A percentile compares a stretch with the other conserved stretches of the same genome.
Evolutionary conservation across 2,329 filamentous ascomycete species (phyloP).

Genomic region (Pezicula neosporulosa): DNA sequence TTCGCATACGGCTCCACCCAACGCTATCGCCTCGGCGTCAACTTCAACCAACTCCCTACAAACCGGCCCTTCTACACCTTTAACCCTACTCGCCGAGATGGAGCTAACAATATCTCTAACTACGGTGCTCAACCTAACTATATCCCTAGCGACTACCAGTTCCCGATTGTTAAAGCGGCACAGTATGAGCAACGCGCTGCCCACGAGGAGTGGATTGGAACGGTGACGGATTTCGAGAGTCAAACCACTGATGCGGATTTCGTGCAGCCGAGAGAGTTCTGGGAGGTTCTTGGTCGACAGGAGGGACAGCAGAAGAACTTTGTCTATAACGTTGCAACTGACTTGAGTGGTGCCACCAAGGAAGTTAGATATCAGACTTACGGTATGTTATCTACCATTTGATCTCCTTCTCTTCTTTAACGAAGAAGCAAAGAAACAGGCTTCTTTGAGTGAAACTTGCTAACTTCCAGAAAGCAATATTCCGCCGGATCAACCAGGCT

Average conservation of each 20-base stretch:
- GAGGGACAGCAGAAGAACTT: constrained; percentile 55
- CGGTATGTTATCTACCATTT: too few relatives aligned
- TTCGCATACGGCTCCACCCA: constrained; percentile 54
- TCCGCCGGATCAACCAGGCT: too few relatives aligned
- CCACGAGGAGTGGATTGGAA: constrained; percentile 29
- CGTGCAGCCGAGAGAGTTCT: constrained; percentile 34
- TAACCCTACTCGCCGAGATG: constrained; percentile 40
- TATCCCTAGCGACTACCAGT: constrained; percentile 2
- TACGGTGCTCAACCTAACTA: constrained; percentile 44
- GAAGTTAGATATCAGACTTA: too few relatives aligned
- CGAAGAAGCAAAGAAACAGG: too few relatives aligned
- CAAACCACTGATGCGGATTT: constrained; percentile 35
- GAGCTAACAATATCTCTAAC: constrained; percentile 34
- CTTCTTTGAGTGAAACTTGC: too few relatives aligned
- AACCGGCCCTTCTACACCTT: constrained; percentile 38
- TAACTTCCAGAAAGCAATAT: too few relatives aligned
- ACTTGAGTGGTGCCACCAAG: too few relatives aligned
- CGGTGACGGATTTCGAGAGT: constrained; percentile 6
- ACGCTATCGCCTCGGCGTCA: constrained; percentile 53
- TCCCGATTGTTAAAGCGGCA: constrained; percentile 3
- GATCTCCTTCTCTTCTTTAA: too few relatives aligned
- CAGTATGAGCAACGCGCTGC: too few relatives aligned
- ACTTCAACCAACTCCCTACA: constrained; percentile 53
- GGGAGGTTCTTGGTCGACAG: constrained; percentile 23
- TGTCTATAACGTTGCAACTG: too few relatives aligned